Conservation (phyloP, 495 filamentous ascomycete species). For the Elasticomyces elasticus region DNA sequence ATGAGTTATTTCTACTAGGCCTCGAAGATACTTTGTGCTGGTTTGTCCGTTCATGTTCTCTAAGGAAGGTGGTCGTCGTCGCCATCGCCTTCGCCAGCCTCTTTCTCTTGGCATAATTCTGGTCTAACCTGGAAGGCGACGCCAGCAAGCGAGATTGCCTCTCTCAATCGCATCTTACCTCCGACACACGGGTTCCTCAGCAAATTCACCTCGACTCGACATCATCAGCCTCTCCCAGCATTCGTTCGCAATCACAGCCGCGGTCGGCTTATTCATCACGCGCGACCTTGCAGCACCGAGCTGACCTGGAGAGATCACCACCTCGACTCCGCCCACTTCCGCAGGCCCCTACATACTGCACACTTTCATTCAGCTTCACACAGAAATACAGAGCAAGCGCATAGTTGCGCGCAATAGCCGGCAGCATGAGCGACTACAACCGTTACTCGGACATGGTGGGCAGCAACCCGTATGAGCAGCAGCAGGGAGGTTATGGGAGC, state of each 20-base stretch:
- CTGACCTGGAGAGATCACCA: background rate
- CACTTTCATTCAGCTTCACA: background rate
- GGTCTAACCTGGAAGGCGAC: too few relatives aligned
- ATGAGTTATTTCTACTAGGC: too few relatives aligned
- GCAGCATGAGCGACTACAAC: constrained; percentile 20
- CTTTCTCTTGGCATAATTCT: too few relatives aligned
- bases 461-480: constrained; percentile 20
- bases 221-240: background rate
- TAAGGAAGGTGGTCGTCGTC: too few relatives aligned
- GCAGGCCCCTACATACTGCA: background rate
- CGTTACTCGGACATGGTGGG: constrained; percentile 23
- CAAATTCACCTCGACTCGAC: background rate
- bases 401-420: background rate
- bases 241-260: background rate
- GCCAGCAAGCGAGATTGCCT: background rate
- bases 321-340: background rate
- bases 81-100: too few relatives aligned
- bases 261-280: background rate
- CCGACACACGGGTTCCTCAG: background rate
- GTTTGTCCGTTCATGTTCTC: too few relatives aligned
- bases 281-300: background rate
- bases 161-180: background rate
- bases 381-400: background rate
- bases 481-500: constrained; percentile 40
- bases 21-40: too few relatives aligned